Conservation (phyloP, 495 filamentous ascomycete species). For the Penicillium bovifimosum region DNA sequence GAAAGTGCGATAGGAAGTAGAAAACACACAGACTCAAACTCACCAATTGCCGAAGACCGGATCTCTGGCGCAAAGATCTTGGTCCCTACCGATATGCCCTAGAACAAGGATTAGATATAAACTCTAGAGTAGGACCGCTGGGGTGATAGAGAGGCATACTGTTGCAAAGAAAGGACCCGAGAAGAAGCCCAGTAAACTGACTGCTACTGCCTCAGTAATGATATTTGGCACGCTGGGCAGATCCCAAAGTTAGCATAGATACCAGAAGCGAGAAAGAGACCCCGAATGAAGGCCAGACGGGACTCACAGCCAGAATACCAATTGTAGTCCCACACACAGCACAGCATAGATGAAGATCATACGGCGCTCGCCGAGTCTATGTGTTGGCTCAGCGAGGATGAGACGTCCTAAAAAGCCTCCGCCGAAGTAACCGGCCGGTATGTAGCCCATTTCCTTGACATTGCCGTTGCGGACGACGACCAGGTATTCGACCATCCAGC, state of each 20-base stretch:
- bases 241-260: neutral
- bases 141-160: conserved; percentile 10
- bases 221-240: conserved; percentile 27
- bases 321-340: conserved; percentile 26
- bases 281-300: neutral
- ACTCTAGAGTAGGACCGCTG: neutral
- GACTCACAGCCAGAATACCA: conserved; percentile 33
- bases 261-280: neutral
- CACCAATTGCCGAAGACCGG: conserved; percentile 25
- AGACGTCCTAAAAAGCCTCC: conserved; percentile 25
- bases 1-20: neutral
- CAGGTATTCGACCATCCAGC: conserved; percentile 33
- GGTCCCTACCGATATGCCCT: conserved; percentile 29
- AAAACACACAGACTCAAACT: neutral
- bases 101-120: neutral
- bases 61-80: conserved; percentile 27
- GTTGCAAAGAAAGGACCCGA: conserved; percentile 32
- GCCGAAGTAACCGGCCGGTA: conserved; percentile 27
- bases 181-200: conserved; percentile 27
- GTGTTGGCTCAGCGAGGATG: conserved; percentile 24
- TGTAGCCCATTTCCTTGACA: conserved; percentile 29
- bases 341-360: conserved; percentile 29
- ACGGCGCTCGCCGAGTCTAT: conserved; percentile 27
- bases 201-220: conserved; percentile 30
- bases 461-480: conserved; percentile 27